phyloP scores from a whole-genome alignment of 257 asterid genomes.

The Eucommia ulmoides region DNA sequence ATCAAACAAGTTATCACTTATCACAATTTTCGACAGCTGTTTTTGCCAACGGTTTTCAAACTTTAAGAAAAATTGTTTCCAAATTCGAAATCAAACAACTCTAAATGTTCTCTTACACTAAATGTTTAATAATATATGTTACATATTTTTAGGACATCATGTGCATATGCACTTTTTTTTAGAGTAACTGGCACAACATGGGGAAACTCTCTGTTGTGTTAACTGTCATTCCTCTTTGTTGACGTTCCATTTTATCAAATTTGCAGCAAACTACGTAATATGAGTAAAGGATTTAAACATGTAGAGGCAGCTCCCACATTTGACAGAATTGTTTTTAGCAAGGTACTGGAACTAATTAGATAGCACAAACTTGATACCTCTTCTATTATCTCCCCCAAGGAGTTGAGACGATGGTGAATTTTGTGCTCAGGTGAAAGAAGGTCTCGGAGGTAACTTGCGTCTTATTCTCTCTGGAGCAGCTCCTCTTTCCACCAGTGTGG shows the following conservation, averaged over 20 bases:
- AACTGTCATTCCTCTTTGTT: neutral
- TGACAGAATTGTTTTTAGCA: constrained; percentile 61
- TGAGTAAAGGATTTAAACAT: constrained; percentile 63
- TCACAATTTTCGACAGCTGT: neutral
- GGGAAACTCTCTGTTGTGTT: neutral
- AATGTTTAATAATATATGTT: too few species aligned
- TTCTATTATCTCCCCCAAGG: neutral
- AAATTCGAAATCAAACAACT: neutral
- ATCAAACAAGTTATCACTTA: neutral
- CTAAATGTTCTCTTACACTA: neutral
- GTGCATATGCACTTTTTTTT: neutral
- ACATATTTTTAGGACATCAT: neutral
- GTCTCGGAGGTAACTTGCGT: constrained; percentile 72
- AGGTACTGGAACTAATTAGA: constrained; percentile 25
- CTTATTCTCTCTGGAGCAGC: constrained; percentile 86
- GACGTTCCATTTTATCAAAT: constrained; percentile 2
- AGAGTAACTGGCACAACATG: neutral
- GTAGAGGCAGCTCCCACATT: constrained; percentile 58
- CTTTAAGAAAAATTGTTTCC: neutral
- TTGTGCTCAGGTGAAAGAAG: constrained; percentile 73
- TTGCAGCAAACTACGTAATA: constrained; percentile 58
- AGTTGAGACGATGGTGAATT: neutral
- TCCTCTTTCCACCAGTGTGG: constrained; percentile 67
- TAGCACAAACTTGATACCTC: constrained; percentile 2
- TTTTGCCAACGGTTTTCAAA: neutral